Evolutionary conservation across 106 monocot species (phyloP), one percentile per base, ranked within the genome.

Genomic region (Phalaenopsis equestris): DNA sequence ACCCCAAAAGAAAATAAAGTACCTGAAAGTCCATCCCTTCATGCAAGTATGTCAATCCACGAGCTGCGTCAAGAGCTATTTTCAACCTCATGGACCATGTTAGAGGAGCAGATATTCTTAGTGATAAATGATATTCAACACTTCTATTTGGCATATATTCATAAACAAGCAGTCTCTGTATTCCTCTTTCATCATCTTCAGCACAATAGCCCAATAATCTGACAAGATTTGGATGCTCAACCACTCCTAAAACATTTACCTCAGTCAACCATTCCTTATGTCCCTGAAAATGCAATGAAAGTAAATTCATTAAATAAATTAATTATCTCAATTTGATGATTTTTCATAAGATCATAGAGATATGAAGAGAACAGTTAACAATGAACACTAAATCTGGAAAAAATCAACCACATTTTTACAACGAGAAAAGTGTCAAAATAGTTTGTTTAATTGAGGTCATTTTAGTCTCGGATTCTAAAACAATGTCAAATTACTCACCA

Each of bases 211-310:
- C 92, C 23, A 92, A 78, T 81, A 92, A 79, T 79, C 87, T 90
- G 30, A 92, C 92, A 37, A 92, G 87, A 89, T 92, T 92, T 45
- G 72, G 88, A 84, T 92, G 92, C 56, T 92, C 88, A 67, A 92
- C 87, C 58, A 92, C 88, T 18, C 90, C 92, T 82, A 92, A 86
- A 76, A 92, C 82, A 77, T 86, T 86, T 21, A 92, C 92, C 86
- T 92, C 92, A 39, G 92, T 90, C 78, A 92, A 73, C 92, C 92
- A 92, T 85, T 92, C 92, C 72, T 90, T 92, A 37, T 92, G 92
- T 14, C 92, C 92, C 92, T 92, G 82, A 55, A 46, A 81, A 42
- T 42, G 11, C 5, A 61, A 61, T 7, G 61, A 61, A 61, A 10
- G 68, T 5, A 36, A 38, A 3, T 37, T 38, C 14, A 70, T 70